Base-by-base conservation (phyloP, 345 rosid genomes). In the Brassica cretica region DNA sequence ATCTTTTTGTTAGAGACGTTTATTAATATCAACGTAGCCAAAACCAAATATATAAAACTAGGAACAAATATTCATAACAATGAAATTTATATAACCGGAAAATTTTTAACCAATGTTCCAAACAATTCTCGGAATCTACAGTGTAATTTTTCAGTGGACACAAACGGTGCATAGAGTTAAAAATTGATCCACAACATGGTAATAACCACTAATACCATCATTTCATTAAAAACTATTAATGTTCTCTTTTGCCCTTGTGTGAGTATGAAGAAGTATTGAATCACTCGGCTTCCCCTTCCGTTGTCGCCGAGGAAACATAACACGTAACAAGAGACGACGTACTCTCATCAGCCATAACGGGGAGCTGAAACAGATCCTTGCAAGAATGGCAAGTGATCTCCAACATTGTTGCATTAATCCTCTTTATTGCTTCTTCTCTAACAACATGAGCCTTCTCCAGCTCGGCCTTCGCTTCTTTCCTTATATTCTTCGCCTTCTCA, bases 401-500 rank as follows among this genome's bases (percentile, higher is more conserved):
- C 35, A 88, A 78, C 51, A 95, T 82, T 14, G 94, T 85, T 19
- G 89, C 82, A 67, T 81, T 85, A 59, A 91, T 84, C 75, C 86
- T 87, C 81, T 88, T 91, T 25, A 83, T 84, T 44, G 99, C 93
- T 37, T 79, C 86, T 51, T 87, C 91, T 72, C 84, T 90, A 41
- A 95, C 12, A 25, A 82, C 83, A 29, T 82, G 83, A 30, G 93
- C 98, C 72, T 88, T 93, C 21, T 86, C 88, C 2, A 95, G 59
- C 84, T 93, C 98, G 0, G 92, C 86, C 35, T 85, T 94, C 2
- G 99, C 97, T 70, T 90, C 91, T 69, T 89, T 88, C 69, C 98
- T 85, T 60, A 90, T 87, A 78, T 83, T 82, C 85, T 88, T 91
- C 2, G 99, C 99, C 24, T 86, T 90, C 18, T 86, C 88, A 30